A percentile compares a stretch with the other conserved stretches of the same genome.
phyloP scores from a whole-genome alignment of 225 moss, liverwort and hornwort genomes.

The Pseudoscleropodium purum region DNA sequence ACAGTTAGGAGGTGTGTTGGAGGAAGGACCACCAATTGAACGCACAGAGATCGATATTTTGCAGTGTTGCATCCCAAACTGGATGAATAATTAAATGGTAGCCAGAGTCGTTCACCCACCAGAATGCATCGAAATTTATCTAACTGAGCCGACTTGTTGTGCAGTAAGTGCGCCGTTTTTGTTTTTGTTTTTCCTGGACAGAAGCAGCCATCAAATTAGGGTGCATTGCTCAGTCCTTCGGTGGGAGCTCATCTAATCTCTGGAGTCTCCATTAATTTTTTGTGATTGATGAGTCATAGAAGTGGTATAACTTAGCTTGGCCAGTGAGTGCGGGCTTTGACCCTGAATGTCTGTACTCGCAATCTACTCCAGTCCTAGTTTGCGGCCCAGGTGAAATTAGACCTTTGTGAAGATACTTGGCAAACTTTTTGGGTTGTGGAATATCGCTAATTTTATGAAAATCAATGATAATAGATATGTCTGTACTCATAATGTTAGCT shows the following conservation, averaged over 20 bases:
- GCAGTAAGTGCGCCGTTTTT: neutral
- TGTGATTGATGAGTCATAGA: neutral
- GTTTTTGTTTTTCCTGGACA: neutral
- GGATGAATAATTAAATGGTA: neutral
- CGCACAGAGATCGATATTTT: too few relatives aligned
- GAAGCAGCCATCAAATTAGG: neutral
- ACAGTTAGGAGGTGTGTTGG: too few relatives aligned
- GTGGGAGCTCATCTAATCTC: neutral
- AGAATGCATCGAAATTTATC: neutral
- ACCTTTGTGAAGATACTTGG: too few relatives aligned
- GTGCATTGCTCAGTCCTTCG: neutral
- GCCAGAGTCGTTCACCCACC: neutral
- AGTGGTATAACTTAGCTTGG: neutral
- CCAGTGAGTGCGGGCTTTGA: neutral
- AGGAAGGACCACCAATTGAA: too few relatives aligned
- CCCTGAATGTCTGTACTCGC: neutral
- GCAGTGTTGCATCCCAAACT: too few relatives aligned
- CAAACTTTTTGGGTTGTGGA: too few relatives aligned
- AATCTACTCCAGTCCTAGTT: neutral
- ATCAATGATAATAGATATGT: too few relatives aligned
- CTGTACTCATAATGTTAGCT: too few relatives aligned
- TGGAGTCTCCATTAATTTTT: neutral
- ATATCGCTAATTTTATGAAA: too few relatives aligned
- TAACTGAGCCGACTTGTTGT: neutral
- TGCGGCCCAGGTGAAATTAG: too few relatives aligned